Evolutionary conservation across 176 grass and related monocot genomes (phyloP), one percentile per base, ranked within the genome.

Genomic region (Microstegium vimineum): DNA sequence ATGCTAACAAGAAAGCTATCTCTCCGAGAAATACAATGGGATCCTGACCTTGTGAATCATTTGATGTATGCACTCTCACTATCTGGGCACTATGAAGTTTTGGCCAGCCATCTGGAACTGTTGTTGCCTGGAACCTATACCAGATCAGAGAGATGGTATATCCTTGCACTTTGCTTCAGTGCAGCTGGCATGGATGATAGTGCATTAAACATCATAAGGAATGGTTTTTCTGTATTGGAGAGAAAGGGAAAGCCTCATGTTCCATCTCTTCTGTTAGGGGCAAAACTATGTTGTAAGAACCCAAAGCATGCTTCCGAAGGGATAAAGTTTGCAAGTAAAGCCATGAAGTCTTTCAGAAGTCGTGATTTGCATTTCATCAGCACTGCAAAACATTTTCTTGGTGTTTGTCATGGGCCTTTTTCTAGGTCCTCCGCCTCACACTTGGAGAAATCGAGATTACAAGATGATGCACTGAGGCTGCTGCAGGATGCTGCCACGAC

Each of bases 141-240:
- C 79, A 88, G 89, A 88, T 84, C 83, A 67, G 91, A 95, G 69
- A 98, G 96, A 89, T 98, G 96, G 93, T 98, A 93, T 83, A 62
- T 95, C 83, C 93, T 99, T 38, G 90, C 96, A 47, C 89, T 99
- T 82, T 95, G 96, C 92, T 95, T 89, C 62, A 87, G 90, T 85
- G 90, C 93, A 43, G 31, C 75, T 45, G 87, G 89, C 75, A 85
- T 93, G 77, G 93, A 99, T 83, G 89, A 90, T 78, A 90, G 87
- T 88, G 93, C 96, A 63, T 77, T 99, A 75, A 93, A 95, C 82
- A 86, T 99, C 78, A 85, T 99, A 85, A 93, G 82, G 69, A 99
- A 86, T 22, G 87, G 84, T 52, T 80, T 86, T 69, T 71, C 69
- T 61, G 86, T 93, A 75, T 88, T 90, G 74, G 80, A 99, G 68